A percentile compares a stretch with the other conserved stretches of the same genome.
Conservation (phyloP, 1,139 yeast genomes). For the Hanseniaspora uvarum region DNA sequence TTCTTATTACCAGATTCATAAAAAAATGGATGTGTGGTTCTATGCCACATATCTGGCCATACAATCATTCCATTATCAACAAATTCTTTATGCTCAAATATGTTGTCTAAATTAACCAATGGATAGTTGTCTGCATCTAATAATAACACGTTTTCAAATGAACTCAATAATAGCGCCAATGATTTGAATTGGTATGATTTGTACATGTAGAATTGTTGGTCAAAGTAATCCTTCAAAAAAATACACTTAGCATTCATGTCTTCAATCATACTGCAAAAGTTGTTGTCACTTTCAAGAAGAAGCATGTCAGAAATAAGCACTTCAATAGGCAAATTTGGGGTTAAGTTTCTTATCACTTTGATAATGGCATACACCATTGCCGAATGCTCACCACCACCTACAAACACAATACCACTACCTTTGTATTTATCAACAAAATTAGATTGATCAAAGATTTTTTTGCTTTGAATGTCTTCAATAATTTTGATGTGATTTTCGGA, state of each 20-base stretch:
- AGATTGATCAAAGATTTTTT: background rate
- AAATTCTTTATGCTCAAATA: constrained; percentile 32
- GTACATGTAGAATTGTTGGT: constrained; percentile 39
- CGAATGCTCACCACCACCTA: constrained; percentile 71
- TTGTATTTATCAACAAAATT: background rate
- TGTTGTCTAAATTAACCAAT: constrained; percentile 41
- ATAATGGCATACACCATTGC: constrained; percentile 64
- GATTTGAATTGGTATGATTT: constrained; percentile 51
- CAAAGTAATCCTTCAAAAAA: constrained; percentile 47
- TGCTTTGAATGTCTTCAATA: background rate
- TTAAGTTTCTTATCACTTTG: constrained; percentile 51
- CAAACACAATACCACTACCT: constrained; percentile 71
- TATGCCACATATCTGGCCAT: constrained; percentile 63
- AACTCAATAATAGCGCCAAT: constrained; percentile 44
- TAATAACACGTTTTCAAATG: constrained; percentile 46
- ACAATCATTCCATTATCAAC: constrained; percentile 28
- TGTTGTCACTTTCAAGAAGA: constrained; percentile 52
- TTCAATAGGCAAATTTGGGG: constrained; percentile 66
- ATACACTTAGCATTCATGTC: constrained; percentile 54
- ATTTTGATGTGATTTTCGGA: background rate
- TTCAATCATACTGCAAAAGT: constrained; percentile 50
- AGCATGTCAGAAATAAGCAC: constrained; percentile 53
- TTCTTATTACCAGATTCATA: constrained; percentile 41
- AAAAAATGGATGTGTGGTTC: constrained; percentile 48
- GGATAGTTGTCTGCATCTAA: constrained; percentile 53